phyloP scores from a whole-genome alignment of 176 grass and related monocot species.

The Aegilops speltoides region DNA sequence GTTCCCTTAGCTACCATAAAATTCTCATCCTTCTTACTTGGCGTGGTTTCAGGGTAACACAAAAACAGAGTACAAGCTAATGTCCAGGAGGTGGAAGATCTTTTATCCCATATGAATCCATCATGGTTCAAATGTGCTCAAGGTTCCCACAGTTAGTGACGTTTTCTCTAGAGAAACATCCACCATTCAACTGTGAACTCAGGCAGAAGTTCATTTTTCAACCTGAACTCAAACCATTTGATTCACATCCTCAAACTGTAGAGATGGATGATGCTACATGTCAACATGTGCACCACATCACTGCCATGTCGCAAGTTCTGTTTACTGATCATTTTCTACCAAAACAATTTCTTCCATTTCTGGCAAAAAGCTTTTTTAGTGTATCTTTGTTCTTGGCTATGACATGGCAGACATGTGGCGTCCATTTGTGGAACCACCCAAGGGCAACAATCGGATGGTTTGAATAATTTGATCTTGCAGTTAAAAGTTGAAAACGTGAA shows the following conservation, averaged over 20 bases:
- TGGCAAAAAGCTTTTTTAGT: neutral
- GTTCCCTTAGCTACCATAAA: neutral
- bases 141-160: neutral
- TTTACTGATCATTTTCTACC: neutral
- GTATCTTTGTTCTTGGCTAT: neutral
- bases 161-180: neutral
- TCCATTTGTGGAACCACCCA: neutral
- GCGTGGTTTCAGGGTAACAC: neutral
- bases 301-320: neutral
- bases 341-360: neutral
- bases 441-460: neutral
- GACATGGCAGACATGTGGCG: neutral
- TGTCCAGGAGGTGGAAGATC: neutral
- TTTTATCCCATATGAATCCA: neutral
- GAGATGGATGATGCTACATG: neutral
- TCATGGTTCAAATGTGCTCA: neutral
- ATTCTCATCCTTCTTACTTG: neutral
- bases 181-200: too few relatives aligned
- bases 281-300: neutral
- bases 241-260: neutral
- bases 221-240: neutral
- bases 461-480: neutral
- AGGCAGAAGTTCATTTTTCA: neutral
- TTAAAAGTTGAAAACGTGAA: neutral
- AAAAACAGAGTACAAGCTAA: conserved; percentile 2